Percentiles rank a stretch among this genome's conserved stretches.
These are phyloP conservation scores for Tolypocladium nubicola DNA, from an alignment of 2,329 filamentous ascomycete genomes.

Conservation along the genomic window DNA sequence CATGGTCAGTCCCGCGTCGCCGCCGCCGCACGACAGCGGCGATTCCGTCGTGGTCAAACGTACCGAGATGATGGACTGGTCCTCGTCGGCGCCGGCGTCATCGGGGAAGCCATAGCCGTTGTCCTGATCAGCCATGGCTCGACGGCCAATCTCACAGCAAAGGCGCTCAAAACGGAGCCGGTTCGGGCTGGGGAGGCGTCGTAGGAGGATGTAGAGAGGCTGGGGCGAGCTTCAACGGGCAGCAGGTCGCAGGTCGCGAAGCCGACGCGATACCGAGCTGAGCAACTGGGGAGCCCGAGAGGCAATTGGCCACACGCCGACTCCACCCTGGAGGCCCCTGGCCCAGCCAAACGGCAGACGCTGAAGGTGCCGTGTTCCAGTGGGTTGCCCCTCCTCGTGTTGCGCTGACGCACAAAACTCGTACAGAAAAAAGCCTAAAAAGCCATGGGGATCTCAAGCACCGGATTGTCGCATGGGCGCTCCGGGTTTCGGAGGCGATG, in stretches of 20 bases:
- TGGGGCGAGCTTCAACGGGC: neutral
- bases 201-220: neutral
- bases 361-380: neutral
- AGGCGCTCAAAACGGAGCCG: neutral
- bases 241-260: neutral
- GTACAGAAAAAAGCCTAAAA: neutral
- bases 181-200: neutral
- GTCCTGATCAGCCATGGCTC: slow-evolving; percentile 31
- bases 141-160: neutral
- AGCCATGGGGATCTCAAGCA: neutral
- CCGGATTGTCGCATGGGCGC: neutral
- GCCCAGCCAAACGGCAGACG: neutral
- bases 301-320: neutral
- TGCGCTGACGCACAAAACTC: neutral
- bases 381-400: neutral
- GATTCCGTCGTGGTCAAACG: neutral
- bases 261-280: neutral
- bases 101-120: slow-evolving; percentile 35
- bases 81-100: slow-evolving; percentile 33
- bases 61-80: slow-evolving; percentile 35
- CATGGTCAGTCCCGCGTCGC: neutral
- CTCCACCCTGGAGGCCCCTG: neutral
- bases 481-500: neutral
- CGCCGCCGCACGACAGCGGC: neutral
- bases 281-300: neutral